Percentiles rank a stretch among this genome's conserved stretches.
Evolutionary conservation across 2,329 filamentous ascomycete species (phyloP).

Genomic region (Penicillium sp.): DNA sequence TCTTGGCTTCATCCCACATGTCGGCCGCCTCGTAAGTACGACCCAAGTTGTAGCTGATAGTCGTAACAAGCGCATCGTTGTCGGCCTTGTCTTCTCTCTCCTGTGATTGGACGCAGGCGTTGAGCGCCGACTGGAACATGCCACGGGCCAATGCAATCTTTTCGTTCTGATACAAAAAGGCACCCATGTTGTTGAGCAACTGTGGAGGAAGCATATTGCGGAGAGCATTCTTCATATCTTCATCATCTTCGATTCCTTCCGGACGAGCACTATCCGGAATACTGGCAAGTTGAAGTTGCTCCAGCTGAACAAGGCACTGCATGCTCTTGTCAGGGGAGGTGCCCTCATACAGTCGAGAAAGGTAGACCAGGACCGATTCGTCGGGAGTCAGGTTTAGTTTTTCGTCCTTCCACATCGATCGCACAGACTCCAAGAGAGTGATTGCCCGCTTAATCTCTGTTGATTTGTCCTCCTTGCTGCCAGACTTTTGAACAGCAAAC

Average conservation of each 20-base stretch:
- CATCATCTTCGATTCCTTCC: slow-evolving; percentile 60
- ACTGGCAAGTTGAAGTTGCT: slow-evolving; percentile 82
- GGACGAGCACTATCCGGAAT: slow-evolving; percentile 70
- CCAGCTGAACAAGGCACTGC: slow-evolving; percentile 87
- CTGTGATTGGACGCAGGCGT: slow-evolving; percentile 79
- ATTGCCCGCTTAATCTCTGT: slow-evolving; percentile 85
- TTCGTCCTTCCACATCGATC: slow-evolving; percentile 86
- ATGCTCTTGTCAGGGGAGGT: slow-evolving; percentile 87
- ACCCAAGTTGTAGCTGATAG: slow-evolving; percentile 94
- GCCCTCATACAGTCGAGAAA: slow-evolving; percentile 85
- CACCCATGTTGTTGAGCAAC: slow-evolving; percentile 94
- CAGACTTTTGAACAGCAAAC: slow-evolving; percentile 72
- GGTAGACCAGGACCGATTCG: slow-evolving; percentile 83
- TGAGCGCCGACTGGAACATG: slow-evolving; percentile 88
- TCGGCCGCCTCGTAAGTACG: slow-evolving; percentile 88
- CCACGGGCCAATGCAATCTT: slow-evolving; percentile 78
- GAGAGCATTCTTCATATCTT: slow-evolving; percentile 58
- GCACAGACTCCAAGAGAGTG: slow-evolving; percentile 77
- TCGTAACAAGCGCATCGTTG: slow-evolving; percentile 88
- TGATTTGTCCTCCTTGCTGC: slow-evolving; percentile 87
- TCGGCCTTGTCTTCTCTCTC: slow-evolving; percentile 76
- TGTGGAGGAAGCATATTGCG: slow-evolving; percentile 83
- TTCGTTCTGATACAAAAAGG: slow-evolving; percentile 88
- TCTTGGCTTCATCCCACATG: slow-evolving; percentile 77
- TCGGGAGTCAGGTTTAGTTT: slow-evolving; percentile 82